Base-by-base conservation (phyloP, 129 eudicot genomes). In the Centella asiatica region DNA sequence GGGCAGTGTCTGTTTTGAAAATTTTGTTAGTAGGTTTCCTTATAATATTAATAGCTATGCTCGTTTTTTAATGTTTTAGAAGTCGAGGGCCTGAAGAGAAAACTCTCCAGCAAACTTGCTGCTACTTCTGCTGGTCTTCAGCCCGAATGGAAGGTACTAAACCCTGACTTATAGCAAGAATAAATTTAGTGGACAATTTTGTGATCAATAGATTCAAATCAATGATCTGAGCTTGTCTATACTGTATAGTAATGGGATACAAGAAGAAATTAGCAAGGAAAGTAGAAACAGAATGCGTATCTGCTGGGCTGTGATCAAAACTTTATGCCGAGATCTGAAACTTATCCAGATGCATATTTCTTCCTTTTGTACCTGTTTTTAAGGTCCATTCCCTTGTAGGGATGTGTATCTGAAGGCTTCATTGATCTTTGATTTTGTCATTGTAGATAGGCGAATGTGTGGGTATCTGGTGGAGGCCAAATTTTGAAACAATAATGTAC, bases 381-480 rank as follows among this genome's bases (percentile, higher is more conserved):
- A 14, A 5, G 37, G 32, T 54, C 6, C 27, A 2, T 27, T 0
- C 4, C 3, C 8, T 33, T 20, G 10, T 27, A 52, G 6, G 32
- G 8, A 1, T 55, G 6, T 29, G 20, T 28, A 15, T 55, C 23
- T 31, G 42, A 18, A 57, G 19, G 62, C 25, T 57, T 57, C 26
- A 2, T 18, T 18, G 7, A 32, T 29, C 23, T 32, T 57, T 57
- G n/a, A 13, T 57, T 18, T 26, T 58, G 65, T 29, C 24, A 50
- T 66, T 72, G 66, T 88, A 90, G 95, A 77, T 90, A 60, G 97
- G 95, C 12, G 97, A 90, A 74, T 90, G 97, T 62, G 97, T 83
- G 23, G 97, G 87, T 59, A 61, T 62, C 14, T 90, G 97, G 94
- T 90, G 95, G 93, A 81, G 95, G 67, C 97, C 97, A 46, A 90